Evolutionary conservation across 2,329 filamentous ascomycete species (phyloP).

Genomic region (Cercospora berteroae): DNA sequence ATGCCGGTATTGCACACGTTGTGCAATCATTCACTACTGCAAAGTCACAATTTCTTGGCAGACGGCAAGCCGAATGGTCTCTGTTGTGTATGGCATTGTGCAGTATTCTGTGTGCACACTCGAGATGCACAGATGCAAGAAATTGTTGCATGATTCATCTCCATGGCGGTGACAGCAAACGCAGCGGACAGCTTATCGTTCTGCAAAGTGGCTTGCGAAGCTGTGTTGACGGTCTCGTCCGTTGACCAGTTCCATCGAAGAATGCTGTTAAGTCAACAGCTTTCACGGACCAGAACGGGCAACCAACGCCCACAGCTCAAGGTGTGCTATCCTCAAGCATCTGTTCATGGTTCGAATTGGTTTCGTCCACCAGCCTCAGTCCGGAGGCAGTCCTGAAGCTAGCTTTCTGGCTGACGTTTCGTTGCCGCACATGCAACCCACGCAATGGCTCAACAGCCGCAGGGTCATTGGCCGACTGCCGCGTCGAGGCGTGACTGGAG

Average conservation of each 20-base stretch:
- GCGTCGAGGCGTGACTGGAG: background rate
- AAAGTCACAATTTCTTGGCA: background rate
- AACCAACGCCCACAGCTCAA: background rate
- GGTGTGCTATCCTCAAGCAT: background rate
- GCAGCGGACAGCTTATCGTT: background rate
- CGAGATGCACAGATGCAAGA: background rate
- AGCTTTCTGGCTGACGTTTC: background rate
- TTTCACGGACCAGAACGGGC: background rate
- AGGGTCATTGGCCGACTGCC: background rate
- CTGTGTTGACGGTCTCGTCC: background rate
- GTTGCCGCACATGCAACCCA: background rate
- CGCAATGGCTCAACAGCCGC: background rate
- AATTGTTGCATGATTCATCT: background rate
- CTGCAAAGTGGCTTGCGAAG: background rate
- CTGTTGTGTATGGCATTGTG: background rate
- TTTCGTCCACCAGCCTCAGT: background rate
- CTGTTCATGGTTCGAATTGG: background rate
- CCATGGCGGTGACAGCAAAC: background rate
- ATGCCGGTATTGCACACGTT: slow-evolving; percentile 7
- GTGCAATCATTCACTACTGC: background rate
- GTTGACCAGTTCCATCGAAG: background rate
- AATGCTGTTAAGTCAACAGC: background rate
- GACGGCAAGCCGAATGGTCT: background rate
- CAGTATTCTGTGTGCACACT: background rate
- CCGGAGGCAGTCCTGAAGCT: background rate